These are phyloP conservation scores for Zymoseptoria brevis DNA, from an alignment of 2,329 filamentous ascomycete genomes.

Conservation along the genomic window DNA sequence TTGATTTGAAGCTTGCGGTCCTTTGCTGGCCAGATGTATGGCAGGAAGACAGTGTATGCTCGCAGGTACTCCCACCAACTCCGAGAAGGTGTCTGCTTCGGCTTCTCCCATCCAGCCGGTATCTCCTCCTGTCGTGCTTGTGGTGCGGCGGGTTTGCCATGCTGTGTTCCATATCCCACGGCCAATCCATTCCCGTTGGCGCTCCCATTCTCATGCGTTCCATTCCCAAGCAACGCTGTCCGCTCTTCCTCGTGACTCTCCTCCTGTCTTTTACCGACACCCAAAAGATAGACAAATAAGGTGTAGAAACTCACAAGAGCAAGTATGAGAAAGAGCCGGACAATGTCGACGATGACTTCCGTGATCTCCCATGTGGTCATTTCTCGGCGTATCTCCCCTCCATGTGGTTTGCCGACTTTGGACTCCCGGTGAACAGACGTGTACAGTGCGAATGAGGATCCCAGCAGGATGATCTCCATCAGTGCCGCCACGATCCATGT, in stretches of 20 bases:
- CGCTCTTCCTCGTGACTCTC: conserved; percentile 46
- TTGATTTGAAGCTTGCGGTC: conserved; percentile 65
- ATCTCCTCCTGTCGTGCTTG: conserved; percentile 20
- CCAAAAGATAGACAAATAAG: conserved; percentile 41
- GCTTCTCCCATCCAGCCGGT: conserved; percentile 77
- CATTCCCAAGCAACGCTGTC: conserved; percentile 53
- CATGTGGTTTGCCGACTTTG: conserved; percentile 40
- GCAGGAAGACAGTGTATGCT: conserved; percentile 89
- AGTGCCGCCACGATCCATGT: conserved; percentile 69
- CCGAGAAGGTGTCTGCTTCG: conserved; percentile 73
- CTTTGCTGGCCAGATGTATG: conserved; percentile 91
- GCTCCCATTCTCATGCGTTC: conserved; percentile 36
- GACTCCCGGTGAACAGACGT: conserved; percentile 59
- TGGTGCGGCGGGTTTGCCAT: conserved; percentile 40
- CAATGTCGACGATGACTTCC: conserved; percentile 58
- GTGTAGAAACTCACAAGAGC: conserved; percentile 53
- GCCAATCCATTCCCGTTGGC: conserved; percentile 33
- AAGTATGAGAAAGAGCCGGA: conserved; percentile 60
- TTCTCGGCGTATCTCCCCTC: conserved; percentile 27
- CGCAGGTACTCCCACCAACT: conserved; percentile 95
- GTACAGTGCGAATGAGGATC: conserved; percentile 61
- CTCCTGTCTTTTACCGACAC: conserved; percentile 31
- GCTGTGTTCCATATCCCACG: conserved; percentile 22
- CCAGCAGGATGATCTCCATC: conserved; percentile 65
- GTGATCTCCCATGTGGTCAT: conserved; percentile 55